Conservation (phyloP, 2,329 filamentous ascomycete species). For the Fonsecaea pugnacius region DNA sequence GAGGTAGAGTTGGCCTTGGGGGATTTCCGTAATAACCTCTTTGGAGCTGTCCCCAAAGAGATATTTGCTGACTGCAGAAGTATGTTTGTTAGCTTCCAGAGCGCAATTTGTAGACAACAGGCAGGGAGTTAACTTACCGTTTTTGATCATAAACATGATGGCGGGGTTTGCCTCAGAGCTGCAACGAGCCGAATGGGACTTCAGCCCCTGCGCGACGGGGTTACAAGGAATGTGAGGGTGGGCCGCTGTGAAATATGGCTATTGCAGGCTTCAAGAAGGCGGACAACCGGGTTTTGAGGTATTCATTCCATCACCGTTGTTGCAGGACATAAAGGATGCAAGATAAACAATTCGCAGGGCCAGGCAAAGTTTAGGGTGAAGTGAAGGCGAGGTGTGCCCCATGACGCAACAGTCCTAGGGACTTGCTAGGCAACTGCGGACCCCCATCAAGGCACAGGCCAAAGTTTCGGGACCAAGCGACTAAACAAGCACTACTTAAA, state of each 20-base stretch:
- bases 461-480: constrained; percentile 12
- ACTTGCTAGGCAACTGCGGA: constrained; percentile 9
- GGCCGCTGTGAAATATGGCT: neutral
- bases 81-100: constrained; percentile 3
- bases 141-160: constrained; percentile 62
- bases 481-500: neutral
- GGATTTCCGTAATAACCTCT: constrained; percentile 90
- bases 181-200: neutral
- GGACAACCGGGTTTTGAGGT: neutral
- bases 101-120: constrained; percentile 12
- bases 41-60: constrained; percentile 88
- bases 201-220: neutral
- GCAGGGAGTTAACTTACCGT: constrained; percentile 51
- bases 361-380: neutral
- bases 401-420: constrained; percentile 27
- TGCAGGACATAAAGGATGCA: neutral
- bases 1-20: constrained; percentile 95
- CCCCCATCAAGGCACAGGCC: constrained; percentile 5
- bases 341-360: constrained; percentile 2
- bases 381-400: constrained; percentile 11
- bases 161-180: constrained; percentile 18
- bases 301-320: neutral
- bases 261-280: neutral
- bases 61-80: constrained; percentile 76
- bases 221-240: neutral